Evolutionary conservation across 2,329 filamentous ascomycete genomes (phyloP), one percentile per base, ranked within the genome.

Genomic region (Harringtonia aguacate): DNA sequence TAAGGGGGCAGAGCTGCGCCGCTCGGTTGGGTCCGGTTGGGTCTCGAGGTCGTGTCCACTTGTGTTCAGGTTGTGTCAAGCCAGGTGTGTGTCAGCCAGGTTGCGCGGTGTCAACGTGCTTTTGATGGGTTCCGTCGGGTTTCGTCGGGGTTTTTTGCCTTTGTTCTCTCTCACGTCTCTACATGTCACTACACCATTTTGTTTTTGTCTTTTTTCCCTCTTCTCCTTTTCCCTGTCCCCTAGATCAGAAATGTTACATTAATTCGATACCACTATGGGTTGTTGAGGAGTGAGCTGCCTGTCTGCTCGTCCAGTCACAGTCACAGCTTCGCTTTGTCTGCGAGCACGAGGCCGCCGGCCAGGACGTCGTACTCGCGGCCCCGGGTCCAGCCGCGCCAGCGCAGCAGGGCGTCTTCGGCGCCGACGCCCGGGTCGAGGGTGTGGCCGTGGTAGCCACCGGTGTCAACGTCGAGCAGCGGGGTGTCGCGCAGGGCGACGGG

Each of bases 381-480:
- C 53, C 68, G 74, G 47, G 67, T 71, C 86, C 87, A 94, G 0
- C 86, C 85, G 52, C 83, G 68, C 90, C 90, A 95, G 40, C 71
- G 60, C 41, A 63, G 64, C 49, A 95, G 58, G 4, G 74, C 72
- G 41, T 79, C 75, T 58, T 87, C 81, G 1, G 86, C 88, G 5
- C 84, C 86, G 21, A 79, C 65, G 0, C 88, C 86, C 1, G 85
- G 76, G 4, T 59, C 59, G 44, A 95, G 59, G 0, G 71, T 61
- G 20, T 62, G 63, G 17, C 75, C 77, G 1, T 54, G 61, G 69
- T 90, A 95, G 1, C 84, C 84, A 0, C 84, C 24, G 21, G 21
- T n/a, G 15, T 21, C 15, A 14, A 86, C 69, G 0, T 79, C 80
- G 39, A 79, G 62, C 18, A 73, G 79, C 0, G 89, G 88, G 12